A percentile compares a stretch with the other conserved stretches of the same genome.
phyloP scores from a whole-genome alignment of 768 basidiomycete genomes.

The Megacollybia marginata region DNA sequence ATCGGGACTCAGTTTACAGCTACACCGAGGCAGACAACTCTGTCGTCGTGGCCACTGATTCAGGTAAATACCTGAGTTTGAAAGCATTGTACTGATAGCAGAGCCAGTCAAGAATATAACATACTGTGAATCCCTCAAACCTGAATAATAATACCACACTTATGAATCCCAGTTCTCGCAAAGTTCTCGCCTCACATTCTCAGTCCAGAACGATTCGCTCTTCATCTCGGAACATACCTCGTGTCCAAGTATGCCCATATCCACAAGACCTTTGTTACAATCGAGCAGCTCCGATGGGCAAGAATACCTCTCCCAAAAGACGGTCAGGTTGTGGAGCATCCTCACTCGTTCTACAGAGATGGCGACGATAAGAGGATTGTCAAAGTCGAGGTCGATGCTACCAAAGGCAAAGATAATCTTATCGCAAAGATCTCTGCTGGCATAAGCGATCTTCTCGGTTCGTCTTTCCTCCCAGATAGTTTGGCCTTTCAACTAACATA shows the following conservation, averaged over 20 bases:
- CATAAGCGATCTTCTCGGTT: conserved; percentile 75
- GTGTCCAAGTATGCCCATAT: conserved; percentile 77
- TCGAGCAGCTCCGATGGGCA: conserved; percentile 81
- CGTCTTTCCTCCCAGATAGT: conserved; percentile 12
- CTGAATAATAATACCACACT: neutral
- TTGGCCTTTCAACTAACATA: neutral
- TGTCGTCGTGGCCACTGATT: conserved; percentile 87
- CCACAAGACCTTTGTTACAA: conserved; percentile 56
- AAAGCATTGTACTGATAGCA: neutral
- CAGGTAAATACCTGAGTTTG: conserved; percentile 43
- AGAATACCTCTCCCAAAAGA: conserved; percentile 51
- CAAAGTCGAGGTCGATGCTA: conserved; percentile 61
- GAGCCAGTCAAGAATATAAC: conserved; percentile 59
- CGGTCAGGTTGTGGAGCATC: conserved; percentile 38
- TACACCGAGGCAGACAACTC: conserved; percentile 88
- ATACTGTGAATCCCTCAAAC: conserved; percentile 34
- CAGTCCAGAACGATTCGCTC: conserved; percentile 75
- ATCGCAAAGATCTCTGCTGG: conserved; percentile 61
- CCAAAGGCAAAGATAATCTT: conserved; percentile 53
- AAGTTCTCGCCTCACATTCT: conserved; percentile 88
- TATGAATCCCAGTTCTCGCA: conserved; percentile 53
- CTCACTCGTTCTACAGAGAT: conserved; percentile 80
- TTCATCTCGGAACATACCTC: conserved; percentile 80
- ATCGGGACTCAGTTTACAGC: conserved; percentile 25
- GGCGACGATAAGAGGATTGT: conserved; percentile 83